Conservation (phyloP, 2,329 filamentous ascomycete genomes). For the Colletotrichum gloeosporioides region DNA sequence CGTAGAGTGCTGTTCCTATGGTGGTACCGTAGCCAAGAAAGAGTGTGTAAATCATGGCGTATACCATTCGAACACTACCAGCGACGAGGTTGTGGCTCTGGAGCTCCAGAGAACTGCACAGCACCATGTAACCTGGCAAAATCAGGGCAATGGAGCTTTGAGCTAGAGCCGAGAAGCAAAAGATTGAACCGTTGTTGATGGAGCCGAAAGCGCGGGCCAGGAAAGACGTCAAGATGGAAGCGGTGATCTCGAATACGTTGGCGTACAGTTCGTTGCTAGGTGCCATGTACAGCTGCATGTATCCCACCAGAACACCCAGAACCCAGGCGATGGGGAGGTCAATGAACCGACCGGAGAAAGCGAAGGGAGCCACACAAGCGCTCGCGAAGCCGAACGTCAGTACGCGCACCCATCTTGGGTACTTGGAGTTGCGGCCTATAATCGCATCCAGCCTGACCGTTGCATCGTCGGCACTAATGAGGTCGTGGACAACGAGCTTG, state of each 20-base stretch:
- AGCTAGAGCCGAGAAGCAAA: slow-evolving; percentile 75
- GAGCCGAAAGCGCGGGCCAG: slow-evolving; percentile 73
- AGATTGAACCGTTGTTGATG: slow-evolving; percentile 60
- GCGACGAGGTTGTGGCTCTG: slow-evolving; percentile 70
- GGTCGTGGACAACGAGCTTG: slow-evolving; percentile 82
- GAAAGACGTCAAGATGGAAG: slow-evolving; percentile 71
- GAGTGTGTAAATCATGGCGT: slow-evolving; percentile 72
- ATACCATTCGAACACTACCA: slow-evolving; percentile 72
- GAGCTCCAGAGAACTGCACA: slow-evolving; percentile 63
- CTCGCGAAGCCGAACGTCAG: slow-evolving; percentile 78
- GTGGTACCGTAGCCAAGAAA: slow-evolving; percentile 73
- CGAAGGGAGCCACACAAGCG: slow-evolving; percentile 78
- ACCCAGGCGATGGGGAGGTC: slow-evolving; percentile 81
- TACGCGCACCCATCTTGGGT: slow-evolving; percentile 57
- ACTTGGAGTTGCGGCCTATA: slow-evolving; percentile 51
- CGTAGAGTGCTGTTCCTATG: slow-evolving; percentile 64
- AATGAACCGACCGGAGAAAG: slow-evolving; percentile 77
- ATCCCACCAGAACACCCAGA: slow-evolving; percentile 75
- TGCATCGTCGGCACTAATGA: slow-evolving; percentile 75
- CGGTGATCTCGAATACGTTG: slow-evolving; percentile 57
- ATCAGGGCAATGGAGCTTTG: slow-evolving; percentile 80
- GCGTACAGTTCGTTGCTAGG: slow-evolving; percentile 75
- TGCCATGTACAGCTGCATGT: slow-evolving; percentile 76
- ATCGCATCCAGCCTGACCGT: slow-evolving; percentile 65
- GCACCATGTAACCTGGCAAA: slow-evolving; percentile 64